Evolutionary conservation across 164 flowering plant genomes (phyloP).

Genomic region (Kalanchoe fedtschenkoi): DNA sequence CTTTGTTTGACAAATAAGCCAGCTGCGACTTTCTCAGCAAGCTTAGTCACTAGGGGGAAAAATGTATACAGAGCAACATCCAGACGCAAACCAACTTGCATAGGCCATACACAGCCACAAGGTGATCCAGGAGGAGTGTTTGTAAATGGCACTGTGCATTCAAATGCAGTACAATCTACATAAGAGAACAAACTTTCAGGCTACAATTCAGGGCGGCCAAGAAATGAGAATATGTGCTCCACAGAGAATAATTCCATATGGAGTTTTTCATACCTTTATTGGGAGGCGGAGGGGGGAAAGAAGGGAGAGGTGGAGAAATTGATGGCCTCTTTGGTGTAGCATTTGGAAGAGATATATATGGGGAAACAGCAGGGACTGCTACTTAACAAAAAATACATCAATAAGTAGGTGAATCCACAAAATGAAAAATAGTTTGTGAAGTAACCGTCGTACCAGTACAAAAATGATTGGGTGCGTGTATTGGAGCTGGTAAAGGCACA

Average conservation of each 20-base stretch:
- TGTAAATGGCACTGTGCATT: constrained; percentile 48
- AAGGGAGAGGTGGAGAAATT: constrained; percentile 20
- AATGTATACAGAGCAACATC: constrained; percentile 34
- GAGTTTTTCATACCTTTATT: constrained; percentile 28
- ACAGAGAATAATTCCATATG: background rate
- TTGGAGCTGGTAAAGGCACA: background rate
- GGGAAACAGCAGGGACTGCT: constrained; percentile 18
- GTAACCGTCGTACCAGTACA: background rate
- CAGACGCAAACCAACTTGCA: constrained; percentile 38
- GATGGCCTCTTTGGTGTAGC: constrained; percentile 27
- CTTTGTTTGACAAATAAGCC: constrained; percentile 24
- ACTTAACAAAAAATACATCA: constrained; percentile 8
- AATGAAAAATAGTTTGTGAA: background rate
- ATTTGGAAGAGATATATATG: constrained; percentile 15
- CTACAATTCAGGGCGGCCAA: background rate
- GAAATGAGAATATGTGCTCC: background rate
- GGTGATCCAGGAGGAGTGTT: constrained; percentile 40
- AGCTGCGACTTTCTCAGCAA: constrained; percentile 37
- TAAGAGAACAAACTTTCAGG: background rate
- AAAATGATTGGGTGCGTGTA: background rate
- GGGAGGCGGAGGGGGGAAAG: constrained; percentile 49
- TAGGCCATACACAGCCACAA: constrained; percentile 59
- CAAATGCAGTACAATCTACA: constrained; percentile 39
- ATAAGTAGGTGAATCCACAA: background rate
- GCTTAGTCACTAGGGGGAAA: constrained; percentile 48